Conservation (phyloP, 257 asterid genomes). For the Solanum peruvianum region DNA sequence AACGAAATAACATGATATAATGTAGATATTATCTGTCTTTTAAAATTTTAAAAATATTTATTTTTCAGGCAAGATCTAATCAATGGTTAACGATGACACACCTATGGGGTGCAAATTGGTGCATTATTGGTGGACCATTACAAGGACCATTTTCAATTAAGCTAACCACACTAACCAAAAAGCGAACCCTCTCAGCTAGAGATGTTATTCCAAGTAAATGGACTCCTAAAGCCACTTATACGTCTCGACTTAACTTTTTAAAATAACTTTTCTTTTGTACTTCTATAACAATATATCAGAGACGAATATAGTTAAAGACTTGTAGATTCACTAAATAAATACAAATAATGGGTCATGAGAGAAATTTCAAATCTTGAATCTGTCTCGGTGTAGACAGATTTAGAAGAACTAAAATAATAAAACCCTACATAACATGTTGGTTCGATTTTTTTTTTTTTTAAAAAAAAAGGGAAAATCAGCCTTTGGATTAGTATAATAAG, state of each 20-base stretch:
- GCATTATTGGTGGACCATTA: slow-evolving; percentile 69
- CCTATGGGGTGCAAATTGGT: slow-evolving; percentile 96
- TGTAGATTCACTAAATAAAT: background rate
- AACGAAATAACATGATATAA: background rate
- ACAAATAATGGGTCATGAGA: background rate
- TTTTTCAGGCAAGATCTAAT: slow-evolving; percentile 32
- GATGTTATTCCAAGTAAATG: slow-evolving; percentile 85
- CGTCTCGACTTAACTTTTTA: slow-evolving; percentile 77
- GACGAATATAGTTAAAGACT: background rate
- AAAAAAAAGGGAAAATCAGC: slow-evolving; percentile 5
- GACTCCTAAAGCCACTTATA: slow-evolving; percentile 89
- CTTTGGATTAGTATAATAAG: background rate
- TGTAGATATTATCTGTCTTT: background rate
- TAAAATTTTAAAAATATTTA: background rate
- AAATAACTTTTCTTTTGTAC: background rate
- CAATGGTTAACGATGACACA: slow-evolving; percentile 81
- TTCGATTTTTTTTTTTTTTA: background rate
- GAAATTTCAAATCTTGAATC: background rate
- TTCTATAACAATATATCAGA: too few relatives aligned
- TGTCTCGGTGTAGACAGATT: accelerated
- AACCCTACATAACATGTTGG: background rate
- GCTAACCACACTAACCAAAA: slow-evolving; percentile 58
- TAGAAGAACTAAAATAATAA: background rate
- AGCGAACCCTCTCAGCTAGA: slow-evolving; percentile 54
- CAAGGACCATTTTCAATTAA: slow-evolving; percentile 78